phyloP scores from a whole-genome alignment of 306 rosid species.

The Castanea sativa region DNA sequence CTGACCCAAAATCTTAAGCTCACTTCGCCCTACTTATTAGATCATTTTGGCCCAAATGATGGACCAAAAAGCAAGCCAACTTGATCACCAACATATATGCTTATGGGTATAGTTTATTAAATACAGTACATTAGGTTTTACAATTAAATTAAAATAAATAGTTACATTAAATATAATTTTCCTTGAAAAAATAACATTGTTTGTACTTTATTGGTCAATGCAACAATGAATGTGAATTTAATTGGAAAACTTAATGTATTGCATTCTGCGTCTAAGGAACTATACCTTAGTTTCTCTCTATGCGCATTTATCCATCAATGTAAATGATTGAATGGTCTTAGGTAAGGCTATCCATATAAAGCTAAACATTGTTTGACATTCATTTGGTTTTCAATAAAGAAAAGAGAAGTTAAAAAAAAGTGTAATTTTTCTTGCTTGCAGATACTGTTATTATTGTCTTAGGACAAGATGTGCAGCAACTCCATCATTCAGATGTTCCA shows the following conservation, averaged over 20 bases:
- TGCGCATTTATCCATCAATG: neutral
- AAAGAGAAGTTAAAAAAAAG: neutral
- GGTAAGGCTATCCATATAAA: neutral
- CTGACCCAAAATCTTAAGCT: too few relatives aligned
- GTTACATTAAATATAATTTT: too few relatives aligned
- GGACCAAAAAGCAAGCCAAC: neutral
- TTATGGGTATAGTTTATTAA: too few relatives aligned
- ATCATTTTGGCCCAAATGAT: neutral
- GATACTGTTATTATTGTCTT: constrained; percentile 97
- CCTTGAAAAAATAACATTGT: too few relatives aligned
- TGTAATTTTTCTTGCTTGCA: constrained; percentile 25
- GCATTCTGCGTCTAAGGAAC: too few relatives aligned
- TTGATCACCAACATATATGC: neutral
- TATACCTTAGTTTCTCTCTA: too few relatives aligned
- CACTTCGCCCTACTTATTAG: too few relatives aligned
- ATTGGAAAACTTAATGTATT: too few relatives aligned
- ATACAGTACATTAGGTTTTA: too few relatives aligned
- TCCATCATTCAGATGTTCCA: constrained; percentile 85
- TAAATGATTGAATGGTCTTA: neutral
- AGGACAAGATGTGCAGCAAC: constrained; percentile 88
- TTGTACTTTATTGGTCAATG: too few relatives aligned
- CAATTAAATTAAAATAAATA: too few relatives aligned
- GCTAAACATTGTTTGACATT: constrained; percentile 6
- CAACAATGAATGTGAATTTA: too few relatives aligned
- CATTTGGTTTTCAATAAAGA: neutral